Base-by-base conservation (phyloP, 2,329 filamentous ascomycete species). In the Eutypa lata region DNA sequence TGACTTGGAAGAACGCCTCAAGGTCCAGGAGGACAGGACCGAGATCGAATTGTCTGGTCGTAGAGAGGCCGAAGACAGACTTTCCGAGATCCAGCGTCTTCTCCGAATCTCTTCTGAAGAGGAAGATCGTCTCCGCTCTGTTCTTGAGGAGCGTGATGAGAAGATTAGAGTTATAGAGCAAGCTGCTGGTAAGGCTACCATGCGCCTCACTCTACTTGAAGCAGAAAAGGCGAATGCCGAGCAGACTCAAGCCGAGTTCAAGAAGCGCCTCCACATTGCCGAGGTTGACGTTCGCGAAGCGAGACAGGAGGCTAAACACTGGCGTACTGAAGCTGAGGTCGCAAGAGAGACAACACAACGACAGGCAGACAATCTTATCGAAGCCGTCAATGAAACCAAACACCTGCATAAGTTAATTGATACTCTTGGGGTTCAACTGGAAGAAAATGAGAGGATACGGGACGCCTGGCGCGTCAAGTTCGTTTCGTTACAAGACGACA, bases 391-490 rank as follows among this genome's bases (percentile, higher is more conserved):
- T 7, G 80, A 84, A 64, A 91, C 90, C 61, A 90, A 88, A 68
- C 86, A 88, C 58, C 76, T 97, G 52, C 85, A 86, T 61, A 85
- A 83, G 66, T 85, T 86, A 28, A 83, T 96, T 53, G 83, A 87
- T 56, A 87, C 85, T 21, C 78, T 96, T 51, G 84, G 86, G 56
- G 82, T 82, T 45, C 91, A 96, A 66, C 83, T 94, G 42, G 87
- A 94, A 64, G 92, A 96, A 73, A 93, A 91, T 64, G 86, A 92
- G 65, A 85, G 88, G 57, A 82, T 95, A 54, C 87, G 91, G 53
- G 90, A 96, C 67, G 85, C 81, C 55, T 92, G 95, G 82, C 87
- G 91, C 60, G 78, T 79, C 68, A 96, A 94, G 71, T 89, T 97
- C 64, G 84, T 93, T 61, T 85, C 85, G 54, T 77, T 99, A 38